Percentiles rank a stretch among this genome's conserved stretches.
Conservation (phyloP, 345 rosid genomes). For the Toxicodendron radicans region DNA sequence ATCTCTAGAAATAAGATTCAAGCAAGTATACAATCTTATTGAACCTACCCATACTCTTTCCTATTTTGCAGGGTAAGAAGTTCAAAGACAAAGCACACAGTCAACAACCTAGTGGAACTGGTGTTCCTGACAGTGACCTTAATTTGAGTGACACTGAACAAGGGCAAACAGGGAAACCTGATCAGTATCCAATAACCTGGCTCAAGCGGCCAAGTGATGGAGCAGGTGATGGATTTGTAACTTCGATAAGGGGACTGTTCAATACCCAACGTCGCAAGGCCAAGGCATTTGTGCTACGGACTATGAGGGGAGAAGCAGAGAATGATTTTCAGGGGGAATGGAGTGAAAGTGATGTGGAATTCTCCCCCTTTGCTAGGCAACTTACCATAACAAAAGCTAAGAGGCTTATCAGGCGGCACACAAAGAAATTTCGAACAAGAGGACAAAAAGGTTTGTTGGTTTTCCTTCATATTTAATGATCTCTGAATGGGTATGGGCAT, state of each 20-base stretch:
- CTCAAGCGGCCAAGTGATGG: constrained; percentile 86
- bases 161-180: constrained; percentile 54
- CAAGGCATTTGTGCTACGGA: constrained; percentile 82
- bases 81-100: constrained; percentile 79
- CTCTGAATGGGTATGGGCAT: too few relatives aligned
- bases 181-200: constrained; percentile 66
- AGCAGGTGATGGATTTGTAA: constrained; percentile 98
- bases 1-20: constrained; percentile 5
- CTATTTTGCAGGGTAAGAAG: constrained; percentile 75
- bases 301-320: constrained; percentile 96
- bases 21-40: neutral
- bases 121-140: constrained; percentile 69
- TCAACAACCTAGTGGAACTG: constrained; percentile 47
- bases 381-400: constrained; percentile 90
- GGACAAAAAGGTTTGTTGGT: constrained; percentile 65
- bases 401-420: constrained; percentile 80
- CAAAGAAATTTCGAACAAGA: constrained; percentile 81
- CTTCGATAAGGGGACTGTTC: constrained; percentile 86
- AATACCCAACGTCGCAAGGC: constrained; percentile 94
- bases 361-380: constrained; percentile 85
- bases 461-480: neutral
- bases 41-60: neutral
- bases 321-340: constrained; percentile 84
- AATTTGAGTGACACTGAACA: constrained; percentile 78
- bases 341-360: constrained; percentile 90